Base-by-base conservation (phyloP, 371 early-diverging fungal species). In the Coemansia sp. region DNA sequence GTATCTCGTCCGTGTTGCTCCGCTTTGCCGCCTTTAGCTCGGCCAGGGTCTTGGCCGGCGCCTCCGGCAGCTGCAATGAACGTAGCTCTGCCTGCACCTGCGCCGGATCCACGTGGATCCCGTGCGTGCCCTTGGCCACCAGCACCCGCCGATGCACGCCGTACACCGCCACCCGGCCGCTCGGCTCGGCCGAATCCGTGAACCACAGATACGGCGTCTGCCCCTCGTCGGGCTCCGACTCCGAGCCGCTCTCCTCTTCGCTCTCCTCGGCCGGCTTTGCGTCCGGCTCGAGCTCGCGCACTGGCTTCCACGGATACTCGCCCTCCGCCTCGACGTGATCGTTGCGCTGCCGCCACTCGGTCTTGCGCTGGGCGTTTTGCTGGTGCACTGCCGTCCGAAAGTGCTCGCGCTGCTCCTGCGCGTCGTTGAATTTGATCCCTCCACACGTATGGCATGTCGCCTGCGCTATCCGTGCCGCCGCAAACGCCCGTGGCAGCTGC, bases 391-490 rank as follows among this genome's bases (percentile, higher is more conserved):
- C 14, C 0, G 67, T 60, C 49, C 61, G 75, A 37, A 62, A 70
- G 43, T 79, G 79, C 24, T 18, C 37, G 1, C 79, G 66, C 54
- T 79, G 79, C 52, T 67, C 58, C 8, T 43, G 52, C 2, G 55
- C 38, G 33, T 43, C 53, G 10, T 46, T 54, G 61, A 79, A 79
- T 42, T 54, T 62, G 12, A 60, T 29, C 0, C 71, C 67, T 7
- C 78, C 78, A 52, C 79, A 79, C 2, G 74, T 63, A 16, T 66
- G 58, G 51, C 75, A 74, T 1, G 58, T 57, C 1, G 75, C 43
- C 12, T 36, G 38, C 8, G 65, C 69, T 31, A 69, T 9, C 2
- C 75, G 65, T 8, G 52, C 65, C 2, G 58, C 33, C 3, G 60
- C 69, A n/a, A 72, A 49, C 11, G 53, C 54, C 18, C 32, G 42